Base-by-base conservation (phyloP, 768 basidiomycete genomes). In the Panellus pusillus region DNA sequence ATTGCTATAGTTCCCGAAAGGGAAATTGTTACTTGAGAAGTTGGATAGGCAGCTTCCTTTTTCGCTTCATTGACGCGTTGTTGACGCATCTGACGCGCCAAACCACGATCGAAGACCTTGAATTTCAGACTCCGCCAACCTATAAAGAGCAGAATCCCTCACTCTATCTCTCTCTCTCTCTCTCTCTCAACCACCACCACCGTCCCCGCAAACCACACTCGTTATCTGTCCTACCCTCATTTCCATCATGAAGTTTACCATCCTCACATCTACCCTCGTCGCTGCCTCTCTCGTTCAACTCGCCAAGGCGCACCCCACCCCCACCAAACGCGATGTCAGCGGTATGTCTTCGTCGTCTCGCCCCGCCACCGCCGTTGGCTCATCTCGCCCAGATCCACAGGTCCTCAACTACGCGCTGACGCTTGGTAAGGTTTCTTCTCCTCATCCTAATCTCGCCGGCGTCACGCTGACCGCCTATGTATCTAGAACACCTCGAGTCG, bases 361-460 rank as follows among this genome's bases (percentile, higher is more conserved):
- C 15, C 5, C 13, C 28, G 14, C 5, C 14, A 35, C 32, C 17
- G 12, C 15, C 24, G 11, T 42, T 43, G 36, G 0, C 47, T 54
- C 32, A 47, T 19, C 39, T 46, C 52, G 48, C 44, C 27, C 29
- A 40, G 73, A 74, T 52, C 60, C 67, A 11, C 57, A 63, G 17
- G 52, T 78, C 41, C 67, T 83, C 17, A 78, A 82, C 59, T 77
- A 69, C 44, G 76, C 79, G 1, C 68, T 83, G 6, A 70, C 73
- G 9, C 69, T 82, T 38, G 78, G 52, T 53, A 14, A 7, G 41
- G 35, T 6, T 19, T 35, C 47, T 18, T 14, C 17, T 31, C 19
- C 18, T 36, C 18, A 27, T n/a, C 27, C n/a, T 9, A 7, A 12
- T 48, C n/a, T 14, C 9, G 6, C 13, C 31, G 31, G 13, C 31